Evolutionary conservation across 306 rosid species (phyloP), one percentile per base, ranked within the genome.

Genomic region (Prinsepia uniflora): DNA sequence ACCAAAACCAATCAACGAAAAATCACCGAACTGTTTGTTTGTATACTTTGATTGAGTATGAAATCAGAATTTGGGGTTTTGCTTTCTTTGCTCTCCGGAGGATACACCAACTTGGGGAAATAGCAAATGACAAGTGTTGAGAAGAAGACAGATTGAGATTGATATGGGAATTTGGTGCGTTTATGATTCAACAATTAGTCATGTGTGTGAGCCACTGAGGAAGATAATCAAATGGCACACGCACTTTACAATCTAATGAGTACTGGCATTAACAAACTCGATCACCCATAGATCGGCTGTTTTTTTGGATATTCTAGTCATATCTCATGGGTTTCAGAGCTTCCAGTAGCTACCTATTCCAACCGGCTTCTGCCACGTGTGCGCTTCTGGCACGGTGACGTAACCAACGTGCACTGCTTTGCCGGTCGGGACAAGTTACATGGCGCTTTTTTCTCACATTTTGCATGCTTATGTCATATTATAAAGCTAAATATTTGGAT

Each of bases 371-470:
- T 14, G 42, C 42, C 42, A 58, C 63, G 42, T 58, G 59, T 19
- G 12, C 20, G 6, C 10, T 55, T 20, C 63, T n/a, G 2, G 63
- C 6, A 57, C 0, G 9, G 63, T 58, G 63, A 58, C 63, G 63
- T 30, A 58, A 30, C 42, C 42, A 34, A 24, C 63, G 24, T 58
- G 10, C 15, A 1, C 8, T 20, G 36, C 39, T 56, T 6, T 58
- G 42, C 63, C 42, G 63, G 43, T 58, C 5, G 63, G 63, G 8
- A 58, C 63, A 58, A 58, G 63, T 58, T 10, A 56, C 10, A 18
- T 24, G 30, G 30, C 2, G 30, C 2, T 24, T 24, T 24, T 24
- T 24, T 24, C 30, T 24, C 30, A 24, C 30, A 24, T 2, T 24
- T 24, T 24, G 1, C 30, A 24, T 24, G 30, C 30, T 24, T 24